Evolutionary conservation across 1,284 basidiomycete species (phyloP), one percentile per base, ranked within the genome.

Genomic region (Sporisorium graminicola): DNA sequence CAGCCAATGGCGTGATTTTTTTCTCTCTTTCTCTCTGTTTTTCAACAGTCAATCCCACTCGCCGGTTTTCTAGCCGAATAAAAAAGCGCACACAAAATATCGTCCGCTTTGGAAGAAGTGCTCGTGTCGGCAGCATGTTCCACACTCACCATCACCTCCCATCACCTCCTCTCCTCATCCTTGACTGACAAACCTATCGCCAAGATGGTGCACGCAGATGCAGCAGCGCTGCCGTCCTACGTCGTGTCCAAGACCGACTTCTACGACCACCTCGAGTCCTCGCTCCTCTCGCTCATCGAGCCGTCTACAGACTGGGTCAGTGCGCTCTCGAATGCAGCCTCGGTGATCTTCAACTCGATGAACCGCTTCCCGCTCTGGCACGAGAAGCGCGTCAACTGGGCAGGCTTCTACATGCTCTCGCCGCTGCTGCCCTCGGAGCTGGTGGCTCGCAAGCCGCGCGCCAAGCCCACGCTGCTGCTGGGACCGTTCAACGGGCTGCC

Each of bases 201-300:
- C 37, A n/a, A 40, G 5, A 40, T 40, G 37, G 37, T 27, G 43
- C 31, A 79, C 71, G 84, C 84, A 27, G 84, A 85, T 50, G 82
- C 94, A 92, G 80, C 95, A 91, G 72, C 93, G 90, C 74, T 93
- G 90, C 93, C 94, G 91, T 43, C 65, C 33, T 58, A 74, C 51
- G 62, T 85, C 44, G 37, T 58, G 12, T 65, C 74, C 51, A 86
- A 85, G 58, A 47, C 65, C n/a, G 78, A 74, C 16, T 86, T 87
- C 51, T 87, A 87, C 76, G 78, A 77, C 50, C 86, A 87, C 62
- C 76, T 87, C 31, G 63, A 72, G 24, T 42, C 67, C 3, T 82
- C 81, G 5, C 66, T 86, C 16, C 26, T 58, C 0, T 74, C 73
- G 7, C 79, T 87, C 26, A 79, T 87, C 33, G 78, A 76, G 18